A percentile compares a stretch with the other conserved stretches of the same genome.
Conservation (phyloP, 2,329 filamentous ascomycete species). For the Cercospora zeae-maydis region DNA sequence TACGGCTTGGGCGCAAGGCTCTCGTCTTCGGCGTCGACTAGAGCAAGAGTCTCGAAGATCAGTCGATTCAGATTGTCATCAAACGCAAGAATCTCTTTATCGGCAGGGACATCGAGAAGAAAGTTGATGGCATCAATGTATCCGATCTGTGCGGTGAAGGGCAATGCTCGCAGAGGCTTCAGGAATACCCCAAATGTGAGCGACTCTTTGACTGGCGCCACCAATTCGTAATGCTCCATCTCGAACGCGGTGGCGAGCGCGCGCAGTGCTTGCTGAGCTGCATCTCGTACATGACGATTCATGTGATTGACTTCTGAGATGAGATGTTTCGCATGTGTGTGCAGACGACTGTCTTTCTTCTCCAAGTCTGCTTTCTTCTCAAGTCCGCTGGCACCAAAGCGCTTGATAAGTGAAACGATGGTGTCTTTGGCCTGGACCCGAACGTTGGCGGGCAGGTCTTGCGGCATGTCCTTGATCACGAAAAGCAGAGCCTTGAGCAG, state of each 20-base stretch:
- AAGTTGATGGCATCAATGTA: conserved; percentile 98
- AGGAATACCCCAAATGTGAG: conserved; percentile 89
- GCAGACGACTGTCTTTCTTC: conserved; percentile 62
- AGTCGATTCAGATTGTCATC: conserved; percentile 88
- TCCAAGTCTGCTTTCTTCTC: conserved; percentile 75
- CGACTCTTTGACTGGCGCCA: conserved; percentile 85
- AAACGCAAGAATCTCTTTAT: conserved; percentile 71
- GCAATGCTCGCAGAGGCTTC: conserved; percentile 87
- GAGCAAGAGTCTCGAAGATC: conserved; percentile 85
- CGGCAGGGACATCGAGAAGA: conserved; percentile 81
- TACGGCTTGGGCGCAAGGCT: conserved; percentile 85
- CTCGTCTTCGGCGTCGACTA: conserved; percentile 93
- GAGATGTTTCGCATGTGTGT: conserved; percentile 76
- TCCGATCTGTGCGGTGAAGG: conserved; percentile 92
- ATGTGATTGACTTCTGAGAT: conserved; percentile 89
- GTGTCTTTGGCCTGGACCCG: conserved; percentile 78
- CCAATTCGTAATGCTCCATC: conserved; percentile 79
- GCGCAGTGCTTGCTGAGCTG: conserved; percentile 74
- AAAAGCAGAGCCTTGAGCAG: conserved; percentile 90
- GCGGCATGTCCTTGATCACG: conserved; percentile 96
- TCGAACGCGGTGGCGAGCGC: conserved; percentile 75
- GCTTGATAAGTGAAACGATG: conserved; percentile 68
- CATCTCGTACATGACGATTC: conserved; percentile 90
- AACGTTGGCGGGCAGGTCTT: conserved; percentile 87
- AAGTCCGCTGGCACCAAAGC: conserved; percentile 68